These are phyloP conservation scores for Chaetomiaceae sp. DNA, from an alignment of 2,329 filamentous ascomycete genomes.

Conservation along the genomic window DNA sequence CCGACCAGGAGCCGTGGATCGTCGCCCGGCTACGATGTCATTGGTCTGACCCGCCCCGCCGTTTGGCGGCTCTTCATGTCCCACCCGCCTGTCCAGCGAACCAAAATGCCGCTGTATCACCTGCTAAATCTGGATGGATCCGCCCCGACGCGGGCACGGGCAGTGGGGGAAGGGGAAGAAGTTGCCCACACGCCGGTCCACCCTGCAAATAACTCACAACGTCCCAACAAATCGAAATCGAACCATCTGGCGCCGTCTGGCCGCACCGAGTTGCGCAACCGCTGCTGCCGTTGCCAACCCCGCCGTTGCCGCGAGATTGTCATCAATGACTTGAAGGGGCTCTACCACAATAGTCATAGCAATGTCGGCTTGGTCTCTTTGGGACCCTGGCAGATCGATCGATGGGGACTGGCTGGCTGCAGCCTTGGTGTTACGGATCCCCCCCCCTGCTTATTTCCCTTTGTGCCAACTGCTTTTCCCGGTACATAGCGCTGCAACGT, in stretches of 20 bases:
- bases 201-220: neutral
- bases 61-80: slow-evolving; percentile 3
- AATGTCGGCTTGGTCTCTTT: slow-evolving; percentile 9
- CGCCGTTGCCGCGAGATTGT: slow-evolving; percentile 6
- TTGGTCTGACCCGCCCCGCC: neutral
- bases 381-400: neutral
- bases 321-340: neutral
- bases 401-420: neutral
- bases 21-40: neutral
- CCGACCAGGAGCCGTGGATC: slow-evolving; percentile 3
- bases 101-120: slow-evolving; percentile 18
- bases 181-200: too few relatives aligned
- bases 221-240: slow-evolving; percentile 1
- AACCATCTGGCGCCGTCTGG: too few relatives aligned
- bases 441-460: slow-evolving; percentile 1
- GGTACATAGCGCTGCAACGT: slow-evolving; percentile 15
- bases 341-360: neutral
- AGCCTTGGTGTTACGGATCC: neutral
- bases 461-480: slow-evolving; percentile 11
- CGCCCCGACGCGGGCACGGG: slow-evolving; percentile 9
- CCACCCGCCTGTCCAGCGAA: slow-evolving; percentile 8
- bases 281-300: slow-evolving; percentile 4
- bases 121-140: slow-evolving; percentile 19
- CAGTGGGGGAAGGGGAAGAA: slow-evolving; percentile 4
- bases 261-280: too few relatives aligned